Evolutionary conservation across 1,284 basidiomycete genomes (phyloP).

Genomic region (Ganoderma multipileum): DNA sequence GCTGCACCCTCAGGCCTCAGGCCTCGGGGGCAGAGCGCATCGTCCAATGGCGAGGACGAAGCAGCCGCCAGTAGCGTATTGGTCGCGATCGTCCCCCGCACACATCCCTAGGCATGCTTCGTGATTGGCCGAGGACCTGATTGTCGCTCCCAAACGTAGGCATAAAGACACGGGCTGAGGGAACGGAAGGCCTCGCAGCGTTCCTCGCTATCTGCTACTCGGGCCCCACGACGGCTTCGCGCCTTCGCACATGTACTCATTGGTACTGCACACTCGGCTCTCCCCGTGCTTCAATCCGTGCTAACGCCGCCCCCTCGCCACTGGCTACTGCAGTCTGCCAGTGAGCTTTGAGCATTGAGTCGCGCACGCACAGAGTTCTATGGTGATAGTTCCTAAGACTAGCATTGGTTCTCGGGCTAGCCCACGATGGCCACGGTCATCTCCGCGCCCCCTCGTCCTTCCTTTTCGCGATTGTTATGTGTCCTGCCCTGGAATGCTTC

Average conservation of each 20-base stretch:
- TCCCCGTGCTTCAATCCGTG: background rate
- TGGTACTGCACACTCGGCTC: background rate
- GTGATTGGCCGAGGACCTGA: conserved; percentile 2
- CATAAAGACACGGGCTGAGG: background rate
- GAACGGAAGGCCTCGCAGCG: background rate
- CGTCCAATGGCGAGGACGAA: background rate
- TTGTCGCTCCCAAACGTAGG: background rate
- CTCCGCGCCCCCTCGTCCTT: background rate
- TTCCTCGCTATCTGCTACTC: background rate
- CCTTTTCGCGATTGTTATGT: background rate
- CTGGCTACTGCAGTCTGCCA: background rate
- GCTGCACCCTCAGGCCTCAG: no score
- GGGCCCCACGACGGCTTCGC: background rate
- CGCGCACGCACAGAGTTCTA: background rate
- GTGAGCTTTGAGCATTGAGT: background rate
- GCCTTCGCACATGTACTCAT: background rate
- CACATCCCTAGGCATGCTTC: background rate
- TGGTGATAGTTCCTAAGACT: background rate
- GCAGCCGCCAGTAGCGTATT: background rate
- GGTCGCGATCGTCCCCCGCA: conserved; percentile 2
- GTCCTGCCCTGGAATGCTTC: background rate
- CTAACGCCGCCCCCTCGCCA: background rate
- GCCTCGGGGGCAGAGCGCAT: background rate
- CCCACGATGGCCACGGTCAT: background rate
- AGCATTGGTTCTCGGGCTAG: background rate